Conservation (phyloP, 2,329 filamentous ascomycete genomes). For the Pseudogymnoascus sp. region DNA sequence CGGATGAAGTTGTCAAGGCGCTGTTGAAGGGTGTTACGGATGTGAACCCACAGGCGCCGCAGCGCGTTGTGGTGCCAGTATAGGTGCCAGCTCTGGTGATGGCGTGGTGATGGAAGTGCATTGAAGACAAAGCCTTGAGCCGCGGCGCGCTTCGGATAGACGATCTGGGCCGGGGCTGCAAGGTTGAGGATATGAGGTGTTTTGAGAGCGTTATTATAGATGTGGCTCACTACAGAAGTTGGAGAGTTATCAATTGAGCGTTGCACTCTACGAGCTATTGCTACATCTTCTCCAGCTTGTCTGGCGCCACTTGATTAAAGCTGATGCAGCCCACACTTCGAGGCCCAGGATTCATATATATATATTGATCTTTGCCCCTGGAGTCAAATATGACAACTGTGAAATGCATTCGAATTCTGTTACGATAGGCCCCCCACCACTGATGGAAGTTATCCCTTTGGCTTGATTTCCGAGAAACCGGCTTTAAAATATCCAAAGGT, state of each 20-base stretch:
- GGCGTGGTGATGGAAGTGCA: neutral
- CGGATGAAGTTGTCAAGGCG: constrained; percentile 73
- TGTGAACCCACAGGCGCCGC: constrained; percentile 64
- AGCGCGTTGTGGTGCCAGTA: constrained; percentile 29
- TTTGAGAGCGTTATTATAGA: constrained; percentile 5
- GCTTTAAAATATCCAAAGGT: no score
- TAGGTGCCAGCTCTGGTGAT: constrained; percentile 19
- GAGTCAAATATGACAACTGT: neutral
- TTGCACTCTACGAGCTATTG: neutral
- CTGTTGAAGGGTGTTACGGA: constrained; percentile 80
- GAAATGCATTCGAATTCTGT: neutral
- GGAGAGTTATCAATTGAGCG: neutral
- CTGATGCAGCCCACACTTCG: neutral
- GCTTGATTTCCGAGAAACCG: neutral
- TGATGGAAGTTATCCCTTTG: neutral
- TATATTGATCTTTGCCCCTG: neutral
- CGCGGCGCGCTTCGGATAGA: constrained; percentile 21
- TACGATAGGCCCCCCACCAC: neutral
- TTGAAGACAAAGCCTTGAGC: neutral
- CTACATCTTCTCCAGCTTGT: neutral
- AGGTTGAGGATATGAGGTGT: neutral
- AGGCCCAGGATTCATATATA: neutral
- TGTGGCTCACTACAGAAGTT: neutral
- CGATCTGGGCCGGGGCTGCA: neutral
- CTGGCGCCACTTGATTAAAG: no score